Evolutionary conservation across 176 grass and related monocot species (phyloP).

Genomic region (Carex littledalei): DNA sequence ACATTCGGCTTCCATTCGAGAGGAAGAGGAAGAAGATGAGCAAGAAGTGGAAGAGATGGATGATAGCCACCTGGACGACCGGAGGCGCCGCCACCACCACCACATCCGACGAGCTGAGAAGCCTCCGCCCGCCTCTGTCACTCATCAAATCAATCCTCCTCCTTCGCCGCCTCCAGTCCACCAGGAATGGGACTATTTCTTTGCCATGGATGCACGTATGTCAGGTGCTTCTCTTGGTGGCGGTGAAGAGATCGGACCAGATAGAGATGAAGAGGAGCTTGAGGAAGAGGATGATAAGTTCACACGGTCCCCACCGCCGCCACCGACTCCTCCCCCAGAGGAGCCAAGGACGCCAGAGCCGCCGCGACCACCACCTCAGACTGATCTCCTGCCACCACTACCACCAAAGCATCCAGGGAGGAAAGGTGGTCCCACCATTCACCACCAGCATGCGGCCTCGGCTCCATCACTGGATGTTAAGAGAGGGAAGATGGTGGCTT

Average conservation of each 20-base stretch:
- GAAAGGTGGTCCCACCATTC: slow-evolving; percentile 37
- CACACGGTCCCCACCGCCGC: slow-evolving; percentile 35
- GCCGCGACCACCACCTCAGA: slow-evolving; percentile 20
- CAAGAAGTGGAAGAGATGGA: slow-evolving; percentile 45
- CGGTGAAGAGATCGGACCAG: slow-evolving; percentile 35
- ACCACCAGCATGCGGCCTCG: slow-evolving; percentile 82
- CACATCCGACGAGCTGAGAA: slow-evolving; percentile 16
- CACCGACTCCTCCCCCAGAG: slow-evolving; percentile 36
- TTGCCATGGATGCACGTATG: slow-evolving; percentile 70
- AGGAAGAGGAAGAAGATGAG: slow-evolving; percentile 48
- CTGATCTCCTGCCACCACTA: slow-evolving; percentile 20
- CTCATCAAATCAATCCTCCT: slow-evolving; percentile 31
- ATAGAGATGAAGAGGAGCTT: slow-evolving; percentile 35
- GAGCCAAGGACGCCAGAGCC: slow-evolving; percentile 62
- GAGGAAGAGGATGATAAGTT: slow-evolving; percentile 40
- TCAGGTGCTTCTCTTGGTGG: slow-evolving; percentile 38
- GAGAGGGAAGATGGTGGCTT: slow-evolving; percentile 40
- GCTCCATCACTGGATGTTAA: slow-evolving; percentile 48
- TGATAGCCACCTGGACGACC: slow-evolving; percentile 36
- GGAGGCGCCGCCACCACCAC: slow-evolving; percentile 29
- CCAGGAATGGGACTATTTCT: slow-evolving; percentile 86
- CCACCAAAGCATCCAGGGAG: slow-evolving; percentile 40
- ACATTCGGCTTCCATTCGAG: slow-evolving; percentile 46
- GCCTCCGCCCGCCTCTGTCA: slow-evolving; percentile 34
- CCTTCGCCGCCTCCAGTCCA: slow-evolving; percentile 29